Conservation (phyloP, 2,329 filamentous ascomycete genomes). For the Pseudopithomyces chartarum region DNA sequence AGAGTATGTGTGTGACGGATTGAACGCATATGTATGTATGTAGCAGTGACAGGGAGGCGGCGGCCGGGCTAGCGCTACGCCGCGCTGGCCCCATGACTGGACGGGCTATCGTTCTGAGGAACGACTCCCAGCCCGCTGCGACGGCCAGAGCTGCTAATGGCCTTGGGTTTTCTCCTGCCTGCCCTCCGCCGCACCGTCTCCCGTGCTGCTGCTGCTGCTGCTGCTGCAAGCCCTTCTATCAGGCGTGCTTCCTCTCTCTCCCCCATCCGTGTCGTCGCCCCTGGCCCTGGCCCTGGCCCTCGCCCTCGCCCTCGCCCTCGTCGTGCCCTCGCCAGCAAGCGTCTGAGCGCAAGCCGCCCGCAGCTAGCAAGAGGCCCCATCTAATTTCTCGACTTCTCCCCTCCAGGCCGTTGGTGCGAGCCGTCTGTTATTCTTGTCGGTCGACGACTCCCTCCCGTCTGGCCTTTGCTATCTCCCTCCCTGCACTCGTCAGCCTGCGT, state of each 20-base stretch:
- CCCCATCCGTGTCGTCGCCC: too few relatives aligned
- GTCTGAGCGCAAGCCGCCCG: slow-evolving; percentile 27
- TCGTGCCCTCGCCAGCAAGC: slow-evolving; percentile 1
- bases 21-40: too few relatives aligned
- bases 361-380: slow-evolving; percentile 23
- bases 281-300: too few relatives aligned
- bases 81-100: background rate
- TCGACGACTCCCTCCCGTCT: slow-evolving; percentile 20
- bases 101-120: background rate
- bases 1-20: background rate
- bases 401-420: slow-evolving; percentile 19
- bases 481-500: slow-evolving; percentile 24
- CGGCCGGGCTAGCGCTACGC: background rate
- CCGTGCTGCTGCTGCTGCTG: background rate
- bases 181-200: too few relatives aligned
- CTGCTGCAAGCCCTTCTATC: background rate
- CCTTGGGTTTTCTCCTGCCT: background rate
- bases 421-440: slow-evolving; percentile 13
- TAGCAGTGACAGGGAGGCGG: background rate
- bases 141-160: background rate
- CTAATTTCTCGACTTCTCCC: slow-evolving; percentile 34
- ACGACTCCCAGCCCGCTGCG: background rate
- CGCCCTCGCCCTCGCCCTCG: too few relatives aligned
- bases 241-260: too few relatives aligned
- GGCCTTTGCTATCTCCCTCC: slow-evolving; percentile 21